Conservation (phyloP, 2,329 filamentous ascomycete genomes). For the Lecanoromycetidae sp. region DNA sequence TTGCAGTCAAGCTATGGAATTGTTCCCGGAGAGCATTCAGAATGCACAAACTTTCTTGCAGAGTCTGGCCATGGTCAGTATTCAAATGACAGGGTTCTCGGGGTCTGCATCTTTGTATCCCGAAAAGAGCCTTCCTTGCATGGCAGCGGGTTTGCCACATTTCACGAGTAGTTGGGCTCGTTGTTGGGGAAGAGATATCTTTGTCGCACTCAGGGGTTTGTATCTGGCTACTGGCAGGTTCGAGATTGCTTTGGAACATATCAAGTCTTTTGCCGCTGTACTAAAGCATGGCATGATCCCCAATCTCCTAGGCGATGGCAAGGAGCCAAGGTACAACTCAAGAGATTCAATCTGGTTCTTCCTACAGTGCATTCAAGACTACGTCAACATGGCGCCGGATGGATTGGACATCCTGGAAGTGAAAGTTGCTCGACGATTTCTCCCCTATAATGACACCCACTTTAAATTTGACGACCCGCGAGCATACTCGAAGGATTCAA, state of each 20-base stretch:
- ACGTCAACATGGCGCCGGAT: slow-evolving; percentile 66
- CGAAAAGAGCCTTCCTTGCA: slow-evolving; percentile 65
- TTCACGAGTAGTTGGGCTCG: slow-evolving; percentile 89
- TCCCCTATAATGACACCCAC: slow-evolving; percentile 93
- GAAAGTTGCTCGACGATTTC: slow-evolving; percentile 69
- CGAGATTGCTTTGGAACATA: slow-evolving; percentile 82
- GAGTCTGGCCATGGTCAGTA: slow-evolving; percentile 76
- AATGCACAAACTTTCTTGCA: slow-evolving; percentile 82
- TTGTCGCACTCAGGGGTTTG: slow-evolving; percentile 88
- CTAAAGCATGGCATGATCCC: slow-evolving; percentile 98
- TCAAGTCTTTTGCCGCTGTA: slow-evolving; percentile 86
- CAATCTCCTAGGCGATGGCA: slow-evolving; percentile 78
- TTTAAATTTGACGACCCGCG: slow-evolving; percentile 69
- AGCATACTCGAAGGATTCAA: slow-evolving; percentile 74
- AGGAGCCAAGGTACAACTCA: slow-evolving; percentile 83
- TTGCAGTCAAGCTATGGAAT: slow-evolving; percentile 61
- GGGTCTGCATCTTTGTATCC: slow-evolving; percentile 88
- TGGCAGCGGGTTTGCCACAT: slow-evolving; percentile 87
- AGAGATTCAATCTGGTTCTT: slow-evolving; percentile 98
- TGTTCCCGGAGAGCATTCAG: slow-evolving; percentile 66
- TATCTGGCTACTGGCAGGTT: slow-evolving; percentile 82
- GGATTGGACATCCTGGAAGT: slow-evolving; percentile 63
- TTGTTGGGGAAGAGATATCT: slow-evolving; percentile 95
- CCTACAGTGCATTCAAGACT: slow-evolving; percentile 90
- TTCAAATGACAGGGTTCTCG: slow-evolving; percentile 80